Conservation (phyloP, 495 filamentous ascomycete genomes). For the Viridothelium virens region DNA sequence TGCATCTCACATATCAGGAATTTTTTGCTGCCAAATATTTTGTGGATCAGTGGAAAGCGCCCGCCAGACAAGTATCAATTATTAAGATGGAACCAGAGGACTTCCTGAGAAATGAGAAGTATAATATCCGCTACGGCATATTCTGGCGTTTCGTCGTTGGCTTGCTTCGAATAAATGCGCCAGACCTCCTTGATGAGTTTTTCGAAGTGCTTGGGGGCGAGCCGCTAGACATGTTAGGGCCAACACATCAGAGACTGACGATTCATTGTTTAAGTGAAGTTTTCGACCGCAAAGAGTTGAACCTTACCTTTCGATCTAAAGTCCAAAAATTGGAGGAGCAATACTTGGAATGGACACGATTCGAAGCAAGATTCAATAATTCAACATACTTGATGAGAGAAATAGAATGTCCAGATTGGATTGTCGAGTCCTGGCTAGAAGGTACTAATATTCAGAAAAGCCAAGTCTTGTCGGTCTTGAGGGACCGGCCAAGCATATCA, state of each 20-base stretch:
- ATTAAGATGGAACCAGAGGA: slow-evolving; percentile 11
- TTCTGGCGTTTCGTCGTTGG: slow-evolving; percentile 43
- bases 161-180: slow-evolving; percentile 26
- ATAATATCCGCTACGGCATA: slow-evolving; percentile 37
- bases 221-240: slow-evolving; percentile 37
- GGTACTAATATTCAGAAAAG: too few species aligned
- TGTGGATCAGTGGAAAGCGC: slow-evolving; percentile 33
- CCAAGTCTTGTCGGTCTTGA: too few species aligned
- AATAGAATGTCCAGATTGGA: too few species aligned
- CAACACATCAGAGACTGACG: slow-evolving; percentile 36
- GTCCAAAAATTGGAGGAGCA: too few species aligned
- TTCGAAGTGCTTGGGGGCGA: slow-evolving; percentile 35
- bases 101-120: slow-evolving; percentile 34
- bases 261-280: slow-evolving; percentile 40
- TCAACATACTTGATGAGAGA: too few species aligned
- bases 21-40: slow-evolving; percentile 40
- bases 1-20: slow-evolving; percentile 16
- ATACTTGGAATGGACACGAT: too few species aligned
- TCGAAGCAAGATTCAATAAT: too few species aligned
- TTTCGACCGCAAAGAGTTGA: too few species aligned
- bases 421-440: too few species aligned
- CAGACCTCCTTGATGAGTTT: slow-evolving; percentile 25
- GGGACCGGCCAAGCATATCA: too few species aligned
- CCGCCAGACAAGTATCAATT: slow-evolving; percentile 20
- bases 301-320: too few species aligned